These are phyloP conservation scores for Apiospora pterosperma DNA, from an alignment of 2,329 filamentous ascomycete genomes.

Conservation along the genomic window DNA sequence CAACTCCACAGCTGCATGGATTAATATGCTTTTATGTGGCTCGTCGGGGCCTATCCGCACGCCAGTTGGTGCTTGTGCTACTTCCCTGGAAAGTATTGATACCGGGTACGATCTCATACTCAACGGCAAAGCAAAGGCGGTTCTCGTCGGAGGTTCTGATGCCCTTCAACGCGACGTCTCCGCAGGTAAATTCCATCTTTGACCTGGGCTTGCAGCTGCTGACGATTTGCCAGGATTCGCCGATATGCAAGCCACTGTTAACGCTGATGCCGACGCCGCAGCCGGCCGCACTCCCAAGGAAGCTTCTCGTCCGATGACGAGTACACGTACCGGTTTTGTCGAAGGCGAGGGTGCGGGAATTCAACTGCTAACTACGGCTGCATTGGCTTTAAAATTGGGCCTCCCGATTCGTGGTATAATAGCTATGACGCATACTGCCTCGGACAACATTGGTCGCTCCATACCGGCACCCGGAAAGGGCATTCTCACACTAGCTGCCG, in stretches of 20 bases:
- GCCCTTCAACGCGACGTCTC: constrained; percentile 28
- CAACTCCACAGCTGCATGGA: constrained; percentile 33
- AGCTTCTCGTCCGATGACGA: constrained; percentile 31
- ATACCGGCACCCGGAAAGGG: constrained; percentile 36
- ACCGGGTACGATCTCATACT: constrained; percentile 29
- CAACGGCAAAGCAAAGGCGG: constrained; percentile 25
- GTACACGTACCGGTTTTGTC: constrained; percentile 31
- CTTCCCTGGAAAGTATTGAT: constrained; percentile 32
- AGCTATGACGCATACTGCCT: constrained; percentile 27
- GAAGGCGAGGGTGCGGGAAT: constrained; percentile 32
- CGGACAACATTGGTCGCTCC: constrained; percentile 32
- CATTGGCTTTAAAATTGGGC: constrained; percentile 31
- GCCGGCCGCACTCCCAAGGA: constrained; percentile 27
- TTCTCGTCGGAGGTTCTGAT: constrained; percentile 32
- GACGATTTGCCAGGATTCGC: too few species aligned
- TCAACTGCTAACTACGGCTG: constrained; percentile 30
- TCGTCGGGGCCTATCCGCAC: constrained; percentile 31
- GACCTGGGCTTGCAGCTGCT: too few species aligned
- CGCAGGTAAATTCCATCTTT: neutral
- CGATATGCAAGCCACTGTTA: constrained; percentile 33
- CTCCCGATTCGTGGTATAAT: constrained; percentile 32
- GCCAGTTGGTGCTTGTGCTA: constrained; percentile 35
- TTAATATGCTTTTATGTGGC: constrained; percentile 39
- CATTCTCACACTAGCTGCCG: constrained; percentile 26
- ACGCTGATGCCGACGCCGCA: constrained; percentile 24